Evolutionary conservation across 176 grass and related monocot genomes (phyloP).

Genomic region (sorghum (Sorghum bicolor)): Sorghum_bicolor_NCBIv3 NC_012879.2:57699001-57699500

Average conservation of each 20-base stretch:
- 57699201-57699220: slow-evolving; percentile 31
- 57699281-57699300: slow-evolving; percentile 53
- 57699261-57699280: slow-evolving; percentile 48
- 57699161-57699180: slow-evolving; percentile 35
- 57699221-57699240: slow-evolving; percentile 37
- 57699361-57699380: slow-evolving; percentile 49
- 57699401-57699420: neutral
- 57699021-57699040: slow-evolving; percentile 68
- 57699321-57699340: slow-evolving; percentile 30
- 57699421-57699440: neutral
- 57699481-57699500: neutral
- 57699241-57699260: slow-evolving; percentile 33
- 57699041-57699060: slow-evolving; percentile 59
- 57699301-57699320: slow-evolving; percentile 52
- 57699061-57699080: slow-evolving; percentile 62
- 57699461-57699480: neutral
- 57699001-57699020: slow-evolving; percentile 70
- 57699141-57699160: slow-evolving; percentile 56
- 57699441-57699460: neutral
- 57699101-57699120: slow-evolving; percentile 57
- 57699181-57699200: neutral
- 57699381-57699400: slow-evolving; percentile 31
- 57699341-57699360: slow-evolving; percentile 42
- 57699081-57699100: slow-evolving; percentile 48
- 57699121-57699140: slow-evolving; percentile 48